Percentiles rank a stretch among this genome's conserved stretches.
These are phyloP conservation scores for Epipyxis sp. DNA, from an alignment of 108 stramenopile species.

Conservation along the genomic window DNA sequence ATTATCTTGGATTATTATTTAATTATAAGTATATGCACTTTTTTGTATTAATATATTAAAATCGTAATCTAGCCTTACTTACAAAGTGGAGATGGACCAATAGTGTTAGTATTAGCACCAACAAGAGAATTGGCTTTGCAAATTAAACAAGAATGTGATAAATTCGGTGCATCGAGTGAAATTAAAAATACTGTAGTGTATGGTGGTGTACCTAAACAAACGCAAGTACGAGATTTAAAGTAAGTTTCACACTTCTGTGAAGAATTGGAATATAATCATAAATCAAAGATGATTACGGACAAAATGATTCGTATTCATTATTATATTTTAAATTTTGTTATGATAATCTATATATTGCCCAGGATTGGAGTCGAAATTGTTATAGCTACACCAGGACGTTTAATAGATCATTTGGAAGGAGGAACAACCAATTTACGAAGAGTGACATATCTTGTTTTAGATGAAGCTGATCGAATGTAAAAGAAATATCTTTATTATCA, in stretches of 20 bases:
- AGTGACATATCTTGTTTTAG: slow-evolving; percentile 94
- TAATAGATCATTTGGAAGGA: slow-evolving; percentile 93
- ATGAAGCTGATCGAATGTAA: slow-evolving; percentile 91
- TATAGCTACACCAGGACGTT: slow-evolving; percentile 95
- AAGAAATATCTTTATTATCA: not conserved
- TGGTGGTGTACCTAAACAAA: slow-evolving; percentile 90
- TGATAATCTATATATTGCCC: not conserved
- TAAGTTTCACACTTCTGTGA: too few relatives aligned
- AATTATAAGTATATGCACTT: too few relatives aligned
- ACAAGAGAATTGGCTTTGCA: slow-evolving; percentile 98
- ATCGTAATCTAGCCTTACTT: slow-evolving; percentile 94
- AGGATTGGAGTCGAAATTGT: slow-evolving; percentile 86
- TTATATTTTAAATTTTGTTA: not conserved
- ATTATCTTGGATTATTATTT: too few relatives aligned
- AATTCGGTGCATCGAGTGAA: slow-evolving; percentile 84
- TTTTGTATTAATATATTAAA: too few relatives aligned
- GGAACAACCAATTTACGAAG: slow-evolving; percentile 89
- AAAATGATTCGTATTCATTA: too few relatives aligned
- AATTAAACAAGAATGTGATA: slow-evolving; percentile 99
- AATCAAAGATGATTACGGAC: too few relatives aligned
- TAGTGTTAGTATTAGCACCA: slow-evolving; percentile 91
- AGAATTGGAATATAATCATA: too few relatives aligned
- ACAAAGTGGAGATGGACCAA: slow-evolving; percentile 96
- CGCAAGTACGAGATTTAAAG: slow-evolving; percentile 42
- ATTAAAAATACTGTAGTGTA: slow-evolving; percentile 98